Evolutionary conservation across 345 rosid genomes (phyloP).

Genomic region (Durio zibethinus): DNA sequence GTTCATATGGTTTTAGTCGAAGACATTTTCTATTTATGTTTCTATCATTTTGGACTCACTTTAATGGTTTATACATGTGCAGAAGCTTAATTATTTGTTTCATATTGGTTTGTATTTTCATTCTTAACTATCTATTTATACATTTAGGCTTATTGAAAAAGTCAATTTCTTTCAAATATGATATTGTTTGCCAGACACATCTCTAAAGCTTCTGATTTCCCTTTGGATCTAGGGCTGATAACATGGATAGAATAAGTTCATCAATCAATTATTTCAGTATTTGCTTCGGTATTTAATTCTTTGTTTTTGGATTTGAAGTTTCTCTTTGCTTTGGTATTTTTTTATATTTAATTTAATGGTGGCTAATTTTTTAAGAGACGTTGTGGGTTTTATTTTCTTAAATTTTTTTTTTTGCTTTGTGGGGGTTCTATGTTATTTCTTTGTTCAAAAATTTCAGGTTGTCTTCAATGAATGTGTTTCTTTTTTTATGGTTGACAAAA

Average conservation of each 20-base stretch:
- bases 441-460: too few relatives aligned
- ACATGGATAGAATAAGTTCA: conserved; percentile 37
- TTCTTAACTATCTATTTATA: neutral
- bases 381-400: too few relatives aligned
- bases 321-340: too few relatives aligned
- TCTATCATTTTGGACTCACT: neutral
- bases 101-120: neutral
- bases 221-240: conserved; percentile 34
- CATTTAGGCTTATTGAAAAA: conserved; percentile 78
- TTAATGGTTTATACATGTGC: neutral
- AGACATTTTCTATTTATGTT: neutral
- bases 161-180: conserved; percentile 53
- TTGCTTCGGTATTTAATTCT: too few relatives aligned
- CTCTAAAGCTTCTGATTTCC: conserved; percentile 39
- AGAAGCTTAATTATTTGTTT: neutral
- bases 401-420: too few relatives aligned
- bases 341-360: too few relatives aligned
- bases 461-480: too few relatives aligned
- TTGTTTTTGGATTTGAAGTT: too few relatives aligned
- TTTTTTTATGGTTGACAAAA: too few relatives aligned
- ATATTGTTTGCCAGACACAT: conserved; percentile 52
- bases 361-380: too few relatives aligned
- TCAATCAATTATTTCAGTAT: too few relatives aligned
- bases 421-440: too few relatives aligned
- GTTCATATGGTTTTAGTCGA: neutral